A percentile compares a stretch with the other conserved stretches of the same genome.
Evolutionary conservation across 202 grass and related monocot species (phyloP).

Genomic region (Bolboschoenoplectus hybrid): DNA sequence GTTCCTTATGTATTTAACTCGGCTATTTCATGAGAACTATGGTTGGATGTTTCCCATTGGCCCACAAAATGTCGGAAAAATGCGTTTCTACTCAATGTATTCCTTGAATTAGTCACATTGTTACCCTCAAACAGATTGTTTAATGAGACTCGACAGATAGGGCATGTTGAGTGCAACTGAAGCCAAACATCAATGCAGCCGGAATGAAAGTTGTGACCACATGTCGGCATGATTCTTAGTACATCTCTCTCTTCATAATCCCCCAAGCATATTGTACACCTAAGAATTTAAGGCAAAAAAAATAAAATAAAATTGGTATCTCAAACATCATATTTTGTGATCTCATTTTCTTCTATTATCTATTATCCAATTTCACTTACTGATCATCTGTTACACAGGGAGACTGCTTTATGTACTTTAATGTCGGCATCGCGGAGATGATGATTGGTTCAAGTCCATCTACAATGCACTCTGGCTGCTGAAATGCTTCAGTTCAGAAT

Average conservation of each 20-base stretch:
- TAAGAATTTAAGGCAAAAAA: slow-evolving; percentile 34
- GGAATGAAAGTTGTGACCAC: slow-evolving; percentile 74
- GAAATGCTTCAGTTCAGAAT: slow-evolving; percentile 25
- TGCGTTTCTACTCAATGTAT: slow-evolving; percentile 35
- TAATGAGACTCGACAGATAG: slow-evolving; percentile 73
- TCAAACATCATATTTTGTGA: slow-evolving; percentile 1
- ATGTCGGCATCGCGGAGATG: slow-evolving; percentile 31
- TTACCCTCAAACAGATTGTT: slow-evolving; percentile 33
- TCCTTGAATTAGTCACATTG: slow-evolving; percentile 17
- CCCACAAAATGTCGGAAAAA: slow-evolving; percentile 35
- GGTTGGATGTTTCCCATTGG: slow-evolving; percentile 36
- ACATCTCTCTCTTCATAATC: slow-evolving; percentile 75
- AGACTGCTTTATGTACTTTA: slow-evolving; percentile 29
- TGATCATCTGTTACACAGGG: slow-evolving; percentile 25
- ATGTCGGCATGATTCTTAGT: slow-evolving; percentile 67
- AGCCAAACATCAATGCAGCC: slow-evolving; percentile 86
- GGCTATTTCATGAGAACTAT: slow-evolving; percentile 6
- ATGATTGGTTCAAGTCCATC: slow-evolving; percentile 37
- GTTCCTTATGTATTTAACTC: slow-evolving; percentile 4
- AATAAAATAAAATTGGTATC: not conserved
- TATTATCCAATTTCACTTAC: slow-evolving; percentile 34
- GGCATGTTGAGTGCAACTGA: slow-evolving; percentile 70
- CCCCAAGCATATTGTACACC: slow-evolving; percentile 78
- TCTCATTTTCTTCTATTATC: not conserved
- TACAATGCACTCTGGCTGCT: slow-evolving; percentile 41